phyloP scores from a whole-genome alignment of 768 basidiomycete species.

The Lactarius akahatsu region DNA sequence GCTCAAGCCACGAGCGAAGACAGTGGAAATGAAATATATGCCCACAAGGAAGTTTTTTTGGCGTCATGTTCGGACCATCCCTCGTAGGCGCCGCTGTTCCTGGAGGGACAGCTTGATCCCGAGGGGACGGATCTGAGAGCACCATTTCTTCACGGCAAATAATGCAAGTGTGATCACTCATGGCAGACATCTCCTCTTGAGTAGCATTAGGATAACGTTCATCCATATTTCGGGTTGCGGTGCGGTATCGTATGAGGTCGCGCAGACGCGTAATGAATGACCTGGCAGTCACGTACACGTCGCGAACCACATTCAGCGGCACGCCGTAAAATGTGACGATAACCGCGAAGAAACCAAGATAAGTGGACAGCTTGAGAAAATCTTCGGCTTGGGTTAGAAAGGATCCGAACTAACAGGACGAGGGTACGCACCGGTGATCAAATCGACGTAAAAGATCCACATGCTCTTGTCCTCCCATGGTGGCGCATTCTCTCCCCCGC shows the following conservation, averaged over 20 bases:
- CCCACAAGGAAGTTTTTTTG: conserved; percentile 95
- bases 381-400: conserved; percentile 49
- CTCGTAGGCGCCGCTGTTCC: conserved; percentile 31
- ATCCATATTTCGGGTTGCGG: conserved; percentile 96
- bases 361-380: conserved; percentile 89
- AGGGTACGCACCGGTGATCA: conserved; percentile 70
- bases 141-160: conserved; percentile 98
- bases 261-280: conserved; percentile 87
- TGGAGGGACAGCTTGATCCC: conserved; percentile 26
- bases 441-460: conserved; percentile 93
- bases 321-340: conserved; percentile 94
- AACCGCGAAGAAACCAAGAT: conserved; percentile 89
- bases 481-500: conserved; percentile 82
- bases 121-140: conserved; percentile 35
- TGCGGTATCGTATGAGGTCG: conserved; percentile 88
- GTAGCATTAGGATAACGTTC: conserved; percentile 92
- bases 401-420: conserved; percentile 12
- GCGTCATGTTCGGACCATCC: conserved; percentile 90
- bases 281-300: conserved; percentile 93
- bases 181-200: conserved; percentile 72
- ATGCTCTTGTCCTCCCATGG: conserved; percentile 99
- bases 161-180: conserved; percentile 92
- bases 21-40: conserved; percentile 99
- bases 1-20: conserved; percentile 94
- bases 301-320: conserved; percentile 94